A percentile compares a stretch with the other conserved stretches of the same genome.
Conservation (phyloP, 2,329 filamentous ascomycete species). For the Botrytis hyacinthi region DNA sequence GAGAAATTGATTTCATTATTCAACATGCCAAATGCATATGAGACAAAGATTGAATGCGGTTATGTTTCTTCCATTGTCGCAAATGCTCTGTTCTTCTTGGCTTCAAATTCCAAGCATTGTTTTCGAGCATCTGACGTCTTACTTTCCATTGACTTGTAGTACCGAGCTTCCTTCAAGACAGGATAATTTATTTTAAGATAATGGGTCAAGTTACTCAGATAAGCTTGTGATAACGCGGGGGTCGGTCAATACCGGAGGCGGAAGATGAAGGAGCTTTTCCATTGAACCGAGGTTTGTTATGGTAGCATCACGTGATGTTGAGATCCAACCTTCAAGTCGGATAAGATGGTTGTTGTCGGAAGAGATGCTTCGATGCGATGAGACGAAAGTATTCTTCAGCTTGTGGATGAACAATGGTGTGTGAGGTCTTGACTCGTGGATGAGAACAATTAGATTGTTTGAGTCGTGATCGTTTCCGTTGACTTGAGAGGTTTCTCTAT, state of each 20-base stretch:
- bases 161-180: conserved; percentile 2
- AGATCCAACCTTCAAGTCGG: background rate
- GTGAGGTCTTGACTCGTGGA: background rate
- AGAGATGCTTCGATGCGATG: background rate
- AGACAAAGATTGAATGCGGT: conserved; percentile 19
- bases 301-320: background rate
- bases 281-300: conserved; percentile 6
- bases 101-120: background rate
- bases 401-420: background rate
- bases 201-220: background rate
- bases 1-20: background rate
- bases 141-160: background rate
- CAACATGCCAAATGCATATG: conserved; percentile 7
- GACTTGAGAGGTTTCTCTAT: background rate
- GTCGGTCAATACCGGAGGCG: conserved; percentile 14
- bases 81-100: background rate
- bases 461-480: background rate
- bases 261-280: conserved; percentile 11
- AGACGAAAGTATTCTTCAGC: background rate
- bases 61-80: background rate
- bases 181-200: background rate
- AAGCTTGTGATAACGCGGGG: conserved; percentile 22
- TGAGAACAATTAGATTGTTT: background rate
- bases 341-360: background rate
- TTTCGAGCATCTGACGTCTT: conserved; percentile 3